Evolutionary conservation across 2,329 filamentous ascomycete genomes (phyloP).

Genomic region (Penicillium paneum): DNA sequence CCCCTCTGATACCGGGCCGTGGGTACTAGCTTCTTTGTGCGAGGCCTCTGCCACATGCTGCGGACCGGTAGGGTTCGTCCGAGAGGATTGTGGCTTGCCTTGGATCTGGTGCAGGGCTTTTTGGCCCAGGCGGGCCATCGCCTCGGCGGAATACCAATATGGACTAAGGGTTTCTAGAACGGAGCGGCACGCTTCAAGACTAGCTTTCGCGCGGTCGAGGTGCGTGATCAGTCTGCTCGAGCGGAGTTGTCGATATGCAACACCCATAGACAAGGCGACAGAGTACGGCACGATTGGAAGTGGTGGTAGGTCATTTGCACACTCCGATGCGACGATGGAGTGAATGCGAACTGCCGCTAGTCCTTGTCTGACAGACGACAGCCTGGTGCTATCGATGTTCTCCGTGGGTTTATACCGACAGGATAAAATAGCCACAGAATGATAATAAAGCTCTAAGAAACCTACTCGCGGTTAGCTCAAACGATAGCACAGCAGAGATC

Average conservation of each 20-base stretch:
- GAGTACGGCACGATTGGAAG: slow-evolving; percentile 57
- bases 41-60: not conserved
- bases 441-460: slow-evolving; percentile 56
- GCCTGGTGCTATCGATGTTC: slow-evolving; percentile 45
- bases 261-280: slow-evolving; percentile 53
- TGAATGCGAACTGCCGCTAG: slow-evolving; percentile 56
- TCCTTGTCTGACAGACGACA: slow-evolving; percentile 54
- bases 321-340: slow-evolving; percentile 49
- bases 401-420: slow-evolving; percentile 46
- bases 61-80: not conserved
- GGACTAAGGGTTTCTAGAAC: slow-evolving; percentile 35
- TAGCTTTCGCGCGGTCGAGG: slow-evolving; percentile 34
- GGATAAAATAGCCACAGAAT: slow-evolving; percentile 56
- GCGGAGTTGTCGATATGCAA: slow-evolving; percentile 57
- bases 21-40: not conserved
- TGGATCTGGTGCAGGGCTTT: slow-evolving; percentile 36
- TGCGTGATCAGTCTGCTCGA: slow-evolving; percentile 48
- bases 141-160: slow-evolving; percentile 43
- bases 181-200: slow-evolving; percentile 36
- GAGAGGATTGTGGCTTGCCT: slow-evolving; percentile 12
- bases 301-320: slow-evolving; percentile 47
- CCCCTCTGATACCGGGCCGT: not conserved
- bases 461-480: slow-evolving; percentile 28
- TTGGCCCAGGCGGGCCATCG: slow-evolving; percentile 41
- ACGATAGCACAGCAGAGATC: not conserved